These are phyloP conservation scores for Taiozyma sp. DNA, from an alignment of 1,139 yeast genomes.

Conservation along the genomic window DNA sequence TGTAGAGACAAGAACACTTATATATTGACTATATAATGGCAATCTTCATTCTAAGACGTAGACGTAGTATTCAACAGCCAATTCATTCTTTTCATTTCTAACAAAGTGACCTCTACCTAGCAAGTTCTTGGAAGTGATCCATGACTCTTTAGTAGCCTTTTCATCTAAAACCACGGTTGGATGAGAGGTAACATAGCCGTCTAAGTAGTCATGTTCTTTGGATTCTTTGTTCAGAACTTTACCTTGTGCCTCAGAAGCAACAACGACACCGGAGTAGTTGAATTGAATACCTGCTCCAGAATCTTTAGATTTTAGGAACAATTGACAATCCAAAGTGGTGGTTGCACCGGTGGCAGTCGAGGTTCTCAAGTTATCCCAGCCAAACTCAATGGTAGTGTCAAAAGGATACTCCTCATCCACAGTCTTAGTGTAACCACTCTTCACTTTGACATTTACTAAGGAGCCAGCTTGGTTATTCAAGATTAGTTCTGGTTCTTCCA, in stretches of 20 bases:
- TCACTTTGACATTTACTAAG: constrained; percentile 24
- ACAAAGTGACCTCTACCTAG: constrained; percentile 51
- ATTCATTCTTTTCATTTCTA: constrained; percentile 35
- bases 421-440: constrained; percentile 31
- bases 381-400: constrained; percentile 29
- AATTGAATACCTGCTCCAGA: constrained; percentile 34
- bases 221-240: constrained; percentile 32
- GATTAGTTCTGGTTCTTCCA: constrained; percentile 25
- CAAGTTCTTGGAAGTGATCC: constrained; percentile 42
- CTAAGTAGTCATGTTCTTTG: constrained; percentile 32
- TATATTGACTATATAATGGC: background rate
- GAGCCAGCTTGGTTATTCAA: constrained; percentile 18
- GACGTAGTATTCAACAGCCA: constrained; percentile 47
- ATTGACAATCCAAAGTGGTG: constrained; percentile 38
- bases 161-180: constrained; percentile 38
- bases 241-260: constrained; percentile 30
- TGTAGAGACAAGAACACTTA: background rate
- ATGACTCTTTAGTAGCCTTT: constrained; percentile 37
- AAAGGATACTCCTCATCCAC: constrained; percentile 29
- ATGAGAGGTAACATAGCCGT: constrained; percentile 41
- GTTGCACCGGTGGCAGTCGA: constrained; percentile 28
- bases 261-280: constrained; percentile 42
- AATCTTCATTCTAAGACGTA: constrained; percentile 28
- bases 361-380: constrained; percentile 43
- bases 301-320: constrained; percentile 38